Evolutionary conservation across 176 grass and related monocot species (phyloP).

Genomic region (Oryza glaberrima): DNA sequence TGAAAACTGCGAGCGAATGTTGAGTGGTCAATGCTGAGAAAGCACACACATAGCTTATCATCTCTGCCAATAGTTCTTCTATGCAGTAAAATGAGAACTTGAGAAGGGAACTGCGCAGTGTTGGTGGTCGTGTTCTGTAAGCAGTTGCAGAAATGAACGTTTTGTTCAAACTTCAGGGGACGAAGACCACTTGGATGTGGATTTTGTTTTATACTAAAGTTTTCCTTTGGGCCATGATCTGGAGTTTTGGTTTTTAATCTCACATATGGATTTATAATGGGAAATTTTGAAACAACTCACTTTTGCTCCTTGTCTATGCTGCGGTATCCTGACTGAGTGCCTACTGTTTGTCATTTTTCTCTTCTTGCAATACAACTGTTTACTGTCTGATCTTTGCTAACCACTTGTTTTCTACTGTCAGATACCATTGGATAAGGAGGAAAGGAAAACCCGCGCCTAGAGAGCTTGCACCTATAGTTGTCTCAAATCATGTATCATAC

Average conservation of each 20-base stretch:
- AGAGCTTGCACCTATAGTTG: conserved; percentile 87
- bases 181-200: not conserved
- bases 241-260: not conserved
- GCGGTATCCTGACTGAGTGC: not conserved
- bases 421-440: conserved; percentile 91
- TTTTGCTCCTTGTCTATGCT: conserved; percentile 10
- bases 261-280: not conserved
- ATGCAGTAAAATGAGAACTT: not conserved
- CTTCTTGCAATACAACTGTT: conserved; percentile 15
- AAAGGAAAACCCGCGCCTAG: conserved; percentile 94
- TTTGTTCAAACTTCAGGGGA: not conserved
- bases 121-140: not conserved
- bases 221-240: not conserved
- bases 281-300: not conserved
- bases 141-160: not conserved
- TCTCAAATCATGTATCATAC: conserved; percentile 98
- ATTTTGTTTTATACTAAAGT: not conserved
- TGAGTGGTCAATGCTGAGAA: not conserved
- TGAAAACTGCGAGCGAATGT: not conserved
- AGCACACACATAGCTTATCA: not conserved
- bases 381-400: conserved; percentile 21
- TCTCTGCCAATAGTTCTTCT: not conserved
- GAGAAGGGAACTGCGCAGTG: not conserved
- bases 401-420: conserved; percentile 33
- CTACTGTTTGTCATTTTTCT: not conserved